Evolutionary conservation across 345 rosid species (phyloP).

Genomic region (Viola odorata): DNA sequence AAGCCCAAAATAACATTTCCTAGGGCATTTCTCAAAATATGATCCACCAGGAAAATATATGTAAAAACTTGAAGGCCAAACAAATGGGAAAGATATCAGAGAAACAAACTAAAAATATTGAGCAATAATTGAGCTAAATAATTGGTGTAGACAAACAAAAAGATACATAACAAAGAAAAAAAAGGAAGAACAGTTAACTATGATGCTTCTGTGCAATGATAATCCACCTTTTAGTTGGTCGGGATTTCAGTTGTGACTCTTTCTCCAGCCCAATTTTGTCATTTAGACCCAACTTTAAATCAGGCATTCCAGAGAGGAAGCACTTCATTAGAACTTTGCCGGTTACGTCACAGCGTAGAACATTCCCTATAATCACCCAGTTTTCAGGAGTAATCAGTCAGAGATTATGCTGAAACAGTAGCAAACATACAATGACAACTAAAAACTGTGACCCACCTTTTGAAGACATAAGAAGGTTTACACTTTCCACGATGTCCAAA

Average conservation of each 20-base stretch:
- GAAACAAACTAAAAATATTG: too few relatives aligned
- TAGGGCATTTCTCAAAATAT: too few relatives aligned
- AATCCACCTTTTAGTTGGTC: constrained; percentile 88
- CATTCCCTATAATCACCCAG: constrained; percentile 55
- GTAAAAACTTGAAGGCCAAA: too few relatives aligned
- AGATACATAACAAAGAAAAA: not conserved
- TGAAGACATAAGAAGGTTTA: constrained; percentile 97
- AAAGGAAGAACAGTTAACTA: not conserved
- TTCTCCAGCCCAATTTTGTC: constrained; percentile 99
- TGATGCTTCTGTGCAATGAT: constrained; percentile 14
- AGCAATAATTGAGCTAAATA: not conserved
- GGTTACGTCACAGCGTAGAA: constrained; percentile 93
- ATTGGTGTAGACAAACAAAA: not conserved
- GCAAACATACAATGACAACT: not conserved
- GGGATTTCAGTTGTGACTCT: constrained; percentile 92
- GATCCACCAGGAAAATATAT: too few relatives aligned
- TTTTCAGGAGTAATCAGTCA: constrained; percentile 14
- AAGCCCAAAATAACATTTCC: too few relatives aligned
- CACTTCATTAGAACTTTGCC: constrained; percentile 98
- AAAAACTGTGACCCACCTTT: constrained; percentile 46
- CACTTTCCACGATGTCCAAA: constrained; percentile 97
- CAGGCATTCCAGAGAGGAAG: constrained; percentile 99
- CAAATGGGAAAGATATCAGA: too few relatives aligned
- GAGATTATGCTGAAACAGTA: not conserved
- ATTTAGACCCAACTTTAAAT: constrained; percentile 94